Base-by-base conservation (phyloP, 805 yeast species). In the Metschnikowia koreensis region DNA sequence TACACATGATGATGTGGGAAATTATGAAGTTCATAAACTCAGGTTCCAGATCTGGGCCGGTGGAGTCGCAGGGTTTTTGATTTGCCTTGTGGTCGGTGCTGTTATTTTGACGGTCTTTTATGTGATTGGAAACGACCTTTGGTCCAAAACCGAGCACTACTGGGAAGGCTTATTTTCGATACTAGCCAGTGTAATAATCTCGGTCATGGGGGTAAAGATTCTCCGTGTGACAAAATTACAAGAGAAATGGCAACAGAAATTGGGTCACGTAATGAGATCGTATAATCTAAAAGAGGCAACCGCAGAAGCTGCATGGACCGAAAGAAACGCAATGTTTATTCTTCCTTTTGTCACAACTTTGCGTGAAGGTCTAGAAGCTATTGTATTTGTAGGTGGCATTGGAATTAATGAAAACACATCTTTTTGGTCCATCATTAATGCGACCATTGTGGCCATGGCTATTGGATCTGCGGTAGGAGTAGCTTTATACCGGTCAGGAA, bases 341-440 rank as follows among this genome's bases (percentile, higher is more conserved):
- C 70, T 90, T 39, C 97, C 97, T 0, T 84, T 91, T 61, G 79
- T 91, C 44, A 91, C 97, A 1, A 85, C 96, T 4, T 71, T 91
- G 46, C 80, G 97, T 64, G 97, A 91, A 68, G 96, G 97, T 1
- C 72, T 91, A 48, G 97, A 91, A 67, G 97, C 97, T 0, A 91
- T 91, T 37, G 94, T 91, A 2, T 91, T 91, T 61, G 78, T 91
- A 41, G 97, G 97, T 3, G 97, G 97, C 28, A 84, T 91, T 41
- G 96, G 96, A 68, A 82, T 88, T 52, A 81, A 83, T 36, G 88
- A 83, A 56, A 90, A 93, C 6, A 64, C 81, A 11, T 64, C 81
- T 0, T 41, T 58, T 6, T 37, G 48, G 50, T 80, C 90, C 0
- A 77, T 87, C 53, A 84, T 92, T 15, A 63, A 86, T 36, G 84